Base-by-base conservation (phyloP, 768 basidiomycete species). In the Tephrocybe sp. region DNA sequence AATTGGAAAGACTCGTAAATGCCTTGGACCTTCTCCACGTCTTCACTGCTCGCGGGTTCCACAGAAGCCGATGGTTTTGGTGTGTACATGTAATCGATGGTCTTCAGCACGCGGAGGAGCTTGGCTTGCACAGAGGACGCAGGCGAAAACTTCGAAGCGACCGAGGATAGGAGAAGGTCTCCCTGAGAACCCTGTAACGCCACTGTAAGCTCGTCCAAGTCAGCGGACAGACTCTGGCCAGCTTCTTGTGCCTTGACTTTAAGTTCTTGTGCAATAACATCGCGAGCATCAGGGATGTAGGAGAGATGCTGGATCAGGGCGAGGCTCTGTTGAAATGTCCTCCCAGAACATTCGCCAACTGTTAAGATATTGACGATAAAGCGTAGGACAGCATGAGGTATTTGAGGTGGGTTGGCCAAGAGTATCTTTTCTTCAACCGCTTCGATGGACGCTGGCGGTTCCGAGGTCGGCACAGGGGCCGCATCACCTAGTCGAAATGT, bases 81-180 rank as follows among this genome's bases (percentile, higher is more conserved):
- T 1, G 87, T 85, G 68, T 90, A 93, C 84, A 97, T 95, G 67
- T 95, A 96, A 65, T 98, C 97, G 63, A 99, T 89, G 9, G 96
- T 97, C 73, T 98, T 99, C 58, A 99, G 76, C 12, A 99, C 88
- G 11, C 97, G 81, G 6, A 99, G 77, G 4, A 99, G 81, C 69
- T 97, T 97, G n/a, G 97, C 94, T 73, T 99, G 97, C 37, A 85
- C 83, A 0, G 95, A 95, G 1, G 95, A 95, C 1, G 95, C 86
- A 1, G 93, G 85, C 1, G 96, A 96, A 73, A 99, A 98, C 61
- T 88, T 92, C 39, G 88, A 82, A 6, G 96, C 85, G 5, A 90
- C 83, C 3, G 85, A 78, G 38, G 81, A 84, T 14, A 86, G 75
- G 20, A 84, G 69, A 12, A 79, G 72, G 47, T 84, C 85, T 18